These are phyloP conservation scores for Phylloporus scabripes DNA, from an alignment of 768 basidiomycete species.

Conservation along the genomic window DNA sequence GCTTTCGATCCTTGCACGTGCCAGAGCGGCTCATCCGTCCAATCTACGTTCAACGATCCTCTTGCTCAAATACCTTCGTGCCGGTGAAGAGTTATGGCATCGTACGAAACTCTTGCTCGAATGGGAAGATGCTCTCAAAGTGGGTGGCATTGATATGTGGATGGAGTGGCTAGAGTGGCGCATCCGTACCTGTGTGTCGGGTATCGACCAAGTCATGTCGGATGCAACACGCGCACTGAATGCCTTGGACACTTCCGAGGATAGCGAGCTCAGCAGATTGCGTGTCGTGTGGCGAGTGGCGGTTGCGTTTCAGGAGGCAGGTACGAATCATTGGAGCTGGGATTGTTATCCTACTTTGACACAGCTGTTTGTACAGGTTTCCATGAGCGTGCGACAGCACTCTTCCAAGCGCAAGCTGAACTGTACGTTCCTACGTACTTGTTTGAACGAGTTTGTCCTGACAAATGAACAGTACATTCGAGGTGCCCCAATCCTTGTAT, in stretches of 20 bases:
- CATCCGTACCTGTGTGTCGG: constrained; percentile 42
- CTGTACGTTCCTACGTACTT: constrained; percentile 43
- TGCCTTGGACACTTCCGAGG: constrained; percentile 36
- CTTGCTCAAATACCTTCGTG: constrained; percentile 59
- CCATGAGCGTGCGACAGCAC: constrained; percentile 63
- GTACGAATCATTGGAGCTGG: constrained; percentile 34
- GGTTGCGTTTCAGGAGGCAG: constrained; percentile 58
- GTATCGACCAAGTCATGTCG: constrained; percentile 48
- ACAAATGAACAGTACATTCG: constrained; percentile 46
- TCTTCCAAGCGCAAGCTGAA: constrained; percentile 83
- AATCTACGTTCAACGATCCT: constrained; percentile 48
- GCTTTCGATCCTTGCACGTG: constrained; percentile 60
- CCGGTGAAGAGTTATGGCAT: constrained; percentile 70
- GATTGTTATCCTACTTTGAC: constrained; percentile 1
- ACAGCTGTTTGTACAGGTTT: constrained; percentile 44
- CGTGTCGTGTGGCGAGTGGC: constrained; percentile 70
- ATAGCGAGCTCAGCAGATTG: constrained; percentile 49
- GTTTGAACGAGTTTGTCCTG: constrained; percentile 2
- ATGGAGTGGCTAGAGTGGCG: constrained; percentile 81
- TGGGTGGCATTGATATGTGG: constrained; percentile 56
- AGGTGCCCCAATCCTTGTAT: constrained; percentile 43
- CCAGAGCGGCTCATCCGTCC: constrained; percentile 48
- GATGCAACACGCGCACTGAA: constrained; percentile 46
- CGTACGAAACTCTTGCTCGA: constrained; percentile 49
- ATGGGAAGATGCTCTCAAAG: constrained; percentile 62